Conservation (phyloP, 2,329 filamentous ascomycete species). For the Clarireedia monteithiana region DNA sequence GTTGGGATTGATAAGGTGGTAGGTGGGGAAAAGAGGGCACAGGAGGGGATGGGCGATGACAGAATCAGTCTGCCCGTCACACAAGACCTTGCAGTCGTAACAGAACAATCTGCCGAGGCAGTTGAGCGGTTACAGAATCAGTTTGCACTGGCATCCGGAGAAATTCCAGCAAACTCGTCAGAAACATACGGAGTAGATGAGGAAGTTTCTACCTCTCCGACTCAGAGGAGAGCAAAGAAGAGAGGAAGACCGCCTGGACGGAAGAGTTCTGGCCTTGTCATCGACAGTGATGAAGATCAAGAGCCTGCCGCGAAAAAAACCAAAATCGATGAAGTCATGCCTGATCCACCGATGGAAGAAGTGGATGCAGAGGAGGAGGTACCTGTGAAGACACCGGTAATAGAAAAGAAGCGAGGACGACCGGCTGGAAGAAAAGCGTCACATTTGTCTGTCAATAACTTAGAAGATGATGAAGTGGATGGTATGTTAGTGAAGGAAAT, state of each 20-base stretch:
- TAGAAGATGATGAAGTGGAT: neutral
- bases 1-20: too few species aligned
- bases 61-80: too few species aligned
- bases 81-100: neutral
- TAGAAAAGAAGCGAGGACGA: neutral
- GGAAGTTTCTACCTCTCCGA: too few species aligned
- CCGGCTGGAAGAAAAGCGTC: neutral
- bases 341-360: neutral
- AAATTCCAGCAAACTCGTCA: neutral
- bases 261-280: neutral
- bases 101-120: neutral
- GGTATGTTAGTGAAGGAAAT: neutral
- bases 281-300: neutral
- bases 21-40: too few species aligned
- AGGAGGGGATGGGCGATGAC: too few species aligned
- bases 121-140: neutral
- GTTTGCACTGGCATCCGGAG: neutral
- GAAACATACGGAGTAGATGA: neutral
- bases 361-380: neutral
- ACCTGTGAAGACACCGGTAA: neutral
- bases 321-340: neutral
- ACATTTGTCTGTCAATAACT: neutral
- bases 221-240: neutral
- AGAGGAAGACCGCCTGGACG: neutral
- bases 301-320: neutral